Evolutionary conservation across 2,329 filamentous ascomycete genomes (phyloP).

Genomic region (Penicillium sp.): DNA sequence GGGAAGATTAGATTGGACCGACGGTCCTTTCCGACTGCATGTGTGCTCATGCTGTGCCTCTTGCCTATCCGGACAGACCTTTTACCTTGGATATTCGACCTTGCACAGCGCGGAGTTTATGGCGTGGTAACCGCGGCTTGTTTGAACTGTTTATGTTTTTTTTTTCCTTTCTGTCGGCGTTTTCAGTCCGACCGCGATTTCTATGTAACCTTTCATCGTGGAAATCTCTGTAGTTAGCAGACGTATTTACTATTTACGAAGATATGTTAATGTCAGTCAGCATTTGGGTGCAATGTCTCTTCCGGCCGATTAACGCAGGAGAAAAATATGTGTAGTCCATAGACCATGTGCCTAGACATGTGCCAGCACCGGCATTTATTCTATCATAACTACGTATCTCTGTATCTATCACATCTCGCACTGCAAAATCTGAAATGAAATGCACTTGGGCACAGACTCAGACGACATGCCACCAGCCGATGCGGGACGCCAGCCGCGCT

Average conservation of each 20-base stretch:
- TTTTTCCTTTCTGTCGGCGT: neutral
- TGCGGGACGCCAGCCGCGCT: constrained; percentile 12
- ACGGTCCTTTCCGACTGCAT: constrained; percentile 42
- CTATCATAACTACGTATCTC: neutral
- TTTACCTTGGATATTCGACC: constrained; percentile 1
- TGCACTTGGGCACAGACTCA: neutral
- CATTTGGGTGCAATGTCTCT: neutral
- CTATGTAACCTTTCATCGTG: neutral
- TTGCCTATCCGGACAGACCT: neutral
- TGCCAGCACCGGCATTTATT: too few relatives aligned
- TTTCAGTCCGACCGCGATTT: neutral
- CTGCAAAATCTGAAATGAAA: neutral
- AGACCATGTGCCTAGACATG: neutral
- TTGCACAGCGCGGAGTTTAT: constrained; percentile 43
- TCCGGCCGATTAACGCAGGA: neutral
- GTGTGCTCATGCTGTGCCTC: constrained; percentile 4
- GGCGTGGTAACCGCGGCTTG: constrained; percentile 32
- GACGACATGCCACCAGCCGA: constrained; percentile 2
- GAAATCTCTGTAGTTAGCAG: neutral
- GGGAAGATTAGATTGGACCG: constrained; percentile 68
- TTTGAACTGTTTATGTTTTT: neutral
- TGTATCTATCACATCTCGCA: too few relatives aligned
- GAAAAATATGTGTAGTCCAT: neutral
- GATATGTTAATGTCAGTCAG: neutral
- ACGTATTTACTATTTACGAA: neutral